Percentiles rank a stretch among this genome's conserved stretches.
phyloP scores from a whole-genome alignment of 176 grass and related monocot species.

The Avena insularis region DNA sequence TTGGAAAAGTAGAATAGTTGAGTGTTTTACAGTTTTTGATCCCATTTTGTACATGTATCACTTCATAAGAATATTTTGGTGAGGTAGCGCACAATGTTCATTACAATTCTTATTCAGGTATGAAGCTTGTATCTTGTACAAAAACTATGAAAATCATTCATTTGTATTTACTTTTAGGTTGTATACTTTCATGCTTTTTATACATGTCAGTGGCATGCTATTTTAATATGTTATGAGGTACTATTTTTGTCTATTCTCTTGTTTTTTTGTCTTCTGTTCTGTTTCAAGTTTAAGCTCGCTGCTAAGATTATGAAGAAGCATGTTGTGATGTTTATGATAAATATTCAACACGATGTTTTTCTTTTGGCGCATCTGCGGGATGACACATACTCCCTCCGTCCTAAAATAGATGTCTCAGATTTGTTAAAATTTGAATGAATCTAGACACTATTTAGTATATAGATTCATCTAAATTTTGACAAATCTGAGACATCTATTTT shows the following conservation, averaged over 20 bases:
- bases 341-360: slow-evolving; percentile 24
- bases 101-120: not conserved
- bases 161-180: slow-evolving; percentile 1
- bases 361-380: not conserved
- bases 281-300: not conserved
- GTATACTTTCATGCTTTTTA: not conserved
- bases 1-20: slow-evolving; percentile 8
- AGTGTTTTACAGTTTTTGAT: not conserved
- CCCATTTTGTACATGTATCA: slow-evolving; percentile 3
- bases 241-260: not conserved
- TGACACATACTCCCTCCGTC: not conserved
- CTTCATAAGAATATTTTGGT: slow-evolving; percentile 32
- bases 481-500: too few relatives aligned
- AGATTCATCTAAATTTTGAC: too few relatives aligned
- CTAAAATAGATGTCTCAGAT: too few relatives aligned
- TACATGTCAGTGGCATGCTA: slow-evolving; percentile 20
- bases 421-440: too few relatives aligned
- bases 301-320: not conserved
- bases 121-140: not conserved
- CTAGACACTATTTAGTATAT: too few relatives aligned
- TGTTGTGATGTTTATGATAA: slow-evolving; percentile 6
- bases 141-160: not conserved
- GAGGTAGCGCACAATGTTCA: not conserved
- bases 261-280: slow-evolving; percentile 7
- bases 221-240: not conserved